Base-by-base conservation (phyloP, 495 filamentous ascomycete species). In the Bryoglossum gracile region DNA sequence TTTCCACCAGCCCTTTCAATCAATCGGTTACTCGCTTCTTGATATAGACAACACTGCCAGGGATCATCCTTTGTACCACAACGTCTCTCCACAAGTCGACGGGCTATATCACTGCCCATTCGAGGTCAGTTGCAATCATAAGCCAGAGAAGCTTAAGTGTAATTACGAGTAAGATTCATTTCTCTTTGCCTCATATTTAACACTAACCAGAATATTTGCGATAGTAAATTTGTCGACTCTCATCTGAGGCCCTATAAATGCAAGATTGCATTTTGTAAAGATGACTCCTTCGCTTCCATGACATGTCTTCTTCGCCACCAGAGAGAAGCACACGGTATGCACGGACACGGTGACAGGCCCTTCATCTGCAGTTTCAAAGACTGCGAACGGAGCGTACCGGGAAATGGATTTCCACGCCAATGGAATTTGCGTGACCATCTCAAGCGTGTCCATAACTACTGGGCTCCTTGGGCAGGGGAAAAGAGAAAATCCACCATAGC, bases 341-440 rank as follows among this genome's bases (percentile, higher is more conserved):
- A 95, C 63, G 87, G 87, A 54, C 87, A 94, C 58, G 87, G 87
- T 48, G 84, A 87, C 58, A 89, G 87, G 68, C 87, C 87, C 13
- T 86, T 89, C 60, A 76, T 87, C 23, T 95, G 89, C 73, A 76
- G 76, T 19, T 90, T 84, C 65, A 71, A 80, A 44, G 86, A 84
- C 46, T 95, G 89, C 61, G 87, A 92, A 42, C 83, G 89, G 49
- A 77, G 86, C 41, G 66, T 81, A 34, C 70, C 77, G 18, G 86
- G 85, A 58, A 81, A 89, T 63, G 89, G 89, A 58, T 95, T 95
- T 60, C 89, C 87, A 26, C 78, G 89, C 60, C 79, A 87, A 53
- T 94, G 88, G 85, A 94, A 94, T 67, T 74, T 91, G 24, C 78
- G 80, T 68, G 89, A 95, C 72, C 89, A 95, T 72, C 92, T 94